Conservation (phyloP, 106 monocot species). For the Phalaenopsis equestris region DNA sequence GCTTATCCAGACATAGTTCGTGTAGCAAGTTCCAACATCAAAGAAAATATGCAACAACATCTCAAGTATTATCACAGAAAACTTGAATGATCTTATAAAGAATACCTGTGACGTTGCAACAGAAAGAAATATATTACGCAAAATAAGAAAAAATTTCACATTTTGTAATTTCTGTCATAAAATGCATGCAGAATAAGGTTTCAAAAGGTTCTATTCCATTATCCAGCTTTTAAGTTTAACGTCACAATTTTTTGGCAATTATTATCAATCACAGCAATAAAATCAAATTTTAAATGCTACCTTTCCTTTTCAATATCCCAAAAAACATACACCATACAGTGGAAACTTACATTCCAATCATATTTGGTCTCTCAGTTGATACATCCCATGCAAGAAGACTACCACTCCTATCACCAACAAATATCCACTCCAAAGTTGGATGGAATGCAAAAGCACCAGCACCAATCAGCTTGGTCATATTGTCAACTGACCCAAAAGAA, state of each 20-base stretch:
- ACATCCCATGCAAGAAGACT: conserved; percentile 98
- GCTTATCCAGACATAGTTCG: neutral
- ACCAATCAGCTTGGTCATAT: conserved; percentile 90
- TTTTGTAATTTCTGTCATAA: neutral
- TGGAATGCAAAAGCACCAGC: conserved; percentile 95
- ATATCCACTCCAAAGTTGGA: conserved; percentile 96
- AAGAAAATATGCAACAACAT: neutral
- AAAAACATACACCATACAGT: neutral
- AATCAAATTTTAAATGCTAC: neutral
- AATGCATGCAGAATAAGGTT: neutral
- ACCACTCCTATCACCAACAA: conserved; percentile 88
- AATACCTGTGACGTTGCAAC: neutral
- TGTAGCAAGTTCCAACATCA: neutral
- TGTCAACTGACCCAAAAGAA: conserved; percentile 60
- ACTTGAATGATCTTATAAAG: neutral
- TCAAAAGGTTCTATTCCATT: neutral
- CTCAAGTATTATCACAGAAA: neutral
- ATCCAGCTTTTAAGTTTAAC: neutral
- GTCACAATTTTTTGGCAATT: neutral
- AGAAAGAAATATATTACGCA: neutral
- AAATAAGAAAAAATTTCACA: neutral
- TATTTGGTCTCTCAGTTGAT: conserved; percentile 86
- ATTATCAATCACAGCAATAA: neutral
- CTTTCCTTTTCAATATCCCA: neutral
- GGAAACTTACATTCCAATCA: conserved; percentile 92